Base-by-base conservation (phyloP, 1,284 basidiomycete species). In the Ceratobasidium sp. region DNA sequence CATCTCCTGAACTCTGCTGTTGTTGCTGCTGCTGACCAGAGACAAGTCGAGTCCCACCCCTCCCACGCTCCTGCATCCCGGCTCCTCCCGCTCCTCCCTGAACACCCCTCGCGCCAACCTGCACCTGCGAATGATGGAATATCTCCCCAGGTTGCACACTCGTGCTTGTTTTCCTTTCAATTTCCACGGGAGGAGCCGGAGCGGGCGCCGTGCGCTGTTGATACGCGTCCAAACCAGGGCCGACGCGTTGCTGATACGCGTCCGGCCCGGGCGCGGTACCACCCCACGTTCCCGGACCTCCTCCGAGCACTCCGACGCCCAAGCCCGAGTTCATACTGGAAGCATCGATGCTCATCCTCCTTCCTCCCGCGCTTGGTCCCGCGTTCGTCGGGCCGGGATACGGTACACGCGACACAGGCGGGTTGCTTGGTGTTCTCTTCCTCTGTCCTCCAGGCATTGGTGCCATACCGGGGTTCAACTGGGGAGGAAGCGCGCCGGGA, bases 241-340 rank as follows among this genome's bases (percentile, higher is more conserved):
- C 19, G n/a, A n/a, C n/a, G n/a, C 36, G 36, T 41, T 41, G 36
- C 33, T 60, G 57, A 36, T 29, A 15, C 22, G 27, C 22, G 22
- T 29, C 8, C 14, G 57, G 57, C 33, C 51, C 41, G 3, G 64
- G 64, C 36, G 56, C 69, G 15, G 62, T 48, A 24, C 69, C 69
- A 9, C 69, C 69, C 69, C 69, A 72, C n/a, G 69, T 72, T n/a
- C 69, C 69, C n/a, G 69, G 69, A 1, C 69, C 69, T 14, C 69
- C 69, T 9, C 69, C 48, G 11, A 29, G 24, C 4, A 7, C 19
- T 11, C 36, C 54, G 22, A n/a, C 36, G 11, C 36, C 36, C 36
- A 41, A 41, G 11, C 11, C 11, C 36, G 36, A 41, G 36, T 41
- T 41, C 36, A 41, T 33, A 27, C 22, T 48, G 4, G 62, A 27